Evolutionary conservation across 2,329 filamentous ascomycete species (phyloP).

Genomic region (Bipolaris cookei): DNA sequence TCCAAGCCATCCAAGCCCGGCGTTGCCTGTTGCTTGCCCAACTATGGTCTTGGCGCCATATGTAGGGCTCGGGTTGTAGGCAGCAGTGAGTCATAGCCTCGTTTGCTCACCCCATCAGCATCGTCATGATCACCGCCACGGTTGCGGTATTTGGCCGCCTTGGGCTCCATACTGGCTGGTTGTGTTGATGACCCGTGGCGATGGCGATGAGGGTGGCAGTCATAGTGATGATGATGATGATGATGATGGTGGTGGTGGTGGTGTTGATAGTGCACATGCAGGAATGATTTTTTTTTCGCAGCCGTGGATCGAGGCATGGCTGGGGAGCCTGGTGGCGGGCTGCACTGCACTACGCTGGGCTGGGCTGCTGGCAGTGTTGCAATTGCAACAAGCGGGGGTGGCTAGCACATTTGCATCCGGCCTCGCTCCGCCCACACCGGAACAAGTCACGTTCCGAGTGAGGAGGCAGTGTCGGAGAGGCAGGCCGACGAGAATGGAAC

Average conservation of each 20-base stretch:
- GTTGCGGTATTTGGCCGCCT: slow-evolving; percentile 11
- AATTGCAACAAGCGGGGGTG: too few species aligned
- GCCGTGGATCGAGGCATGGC: slow-evolving; percentile 11
- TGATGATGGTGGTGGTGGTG: too few species aligned
- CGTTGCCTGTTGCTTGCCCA: slow-evolving; percentile 10
- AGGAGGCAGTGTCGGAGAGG: slow-evolving; percentile 17
- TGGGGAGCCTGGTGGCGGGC: slow-evolving; percentile 1
- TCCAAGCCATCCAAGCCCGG: not conserved
- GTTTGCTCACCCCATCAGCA: slow-evolving; percentile 6
- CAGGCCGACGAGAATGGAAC: not conserved
- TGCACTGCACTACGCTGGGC: too few species aligned
- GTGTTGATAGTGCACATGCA: too few species aligned
- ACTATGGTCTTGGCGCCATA: not conserved
- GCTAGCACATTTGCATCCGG: too few species aligned
- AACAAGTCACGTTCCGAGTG: slow-evolving; percentile 21
- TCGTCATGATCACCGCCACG: slow-evolving; percentile 4
- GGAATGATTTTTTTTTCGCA: slow-evolving; percentile 8
- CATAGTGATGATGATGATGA: too few species aligned
- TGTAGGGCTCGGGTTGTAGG: slow-evolving; percentile 8
- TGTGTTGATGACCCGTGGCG: not conserved
- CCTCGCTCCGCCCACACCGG: slow-evolving; percentile 10
- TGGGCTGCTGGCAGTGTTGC: too few species aligned
- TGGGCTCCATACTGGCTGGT: slow-evolving; percentile 11
- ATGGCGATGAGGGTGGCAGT: not conserved
- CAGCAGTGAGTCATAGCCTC: slow-evolving; percentile 24